Evolutionary conservation across 73 alveolate species (phyloP).

Genomic region (Paramecium sonneborni): DNA sequence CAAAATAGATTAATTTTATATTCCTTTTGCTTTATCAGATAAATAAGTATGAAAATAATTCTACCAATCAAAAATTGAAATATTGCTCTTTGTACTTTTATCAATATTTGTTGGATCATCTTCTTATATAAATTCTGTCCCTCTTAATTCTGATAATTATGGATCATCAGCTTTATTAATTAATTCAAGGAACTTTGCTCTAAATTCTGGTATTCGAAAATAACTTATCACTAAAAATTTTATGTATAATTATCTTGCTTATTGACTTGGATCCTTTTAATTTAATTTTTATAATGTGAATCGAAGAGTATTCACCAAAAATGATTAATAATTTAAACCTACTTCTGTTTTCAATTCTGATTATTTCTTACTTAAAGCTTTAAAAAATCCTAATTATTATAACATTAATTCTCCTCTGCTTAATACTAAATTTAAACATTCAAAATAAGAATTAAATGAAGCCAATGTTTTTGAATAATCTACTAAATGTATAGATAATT

Average conservation of each 20-base stretch:
- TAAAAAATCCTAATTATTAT: slow-evolving; percentile 31
- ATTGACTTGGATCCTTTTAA: slow-evolving; percentile 19
- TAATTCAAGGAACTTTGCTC: slow-evolving; percentile 21
- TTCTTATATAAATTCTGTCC: slow-evolving; percentile 23
- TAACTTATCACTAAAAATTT: background rate
- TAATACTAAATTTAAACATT: background rate
- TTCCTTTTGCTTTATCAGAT: background rate
- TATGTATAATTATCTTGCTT: background rate
- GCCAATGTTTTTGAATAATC: slow-evolving; percentile 6
- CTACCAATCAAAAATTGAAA: slow-evolving; percentile 41
- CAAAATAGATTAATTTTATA: background rate
- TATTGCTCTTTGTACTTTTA: slow-evolving; percentile 8
- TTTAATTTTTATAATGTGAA: background rate
- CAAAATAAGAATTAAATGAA: background rate
- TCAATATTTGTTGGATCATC: slow-evolving; percentile 56
- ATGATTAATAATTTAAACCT: slow-evolving; percentile 4
- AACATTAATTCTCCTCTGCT: slow-evolving; percentile 43
- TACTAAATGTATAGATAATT: background rate
- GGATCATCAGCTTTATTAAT: slow-evolving; percentile 44
- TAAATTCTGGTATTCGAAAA: slow-evolving; percentile 28
- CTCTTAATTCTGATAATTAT: background rate
- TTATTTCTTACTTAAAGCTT: background rate
- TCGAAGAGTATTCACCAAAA: background rate
- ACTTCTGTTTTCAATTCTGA: background rate
- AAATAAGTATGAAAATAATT: slow-evolving; percentile 37